phyloP scores from a whole-genome alignment of 768 basidiomycete species.

The Phanerodontia chrysosporium region DNA sequence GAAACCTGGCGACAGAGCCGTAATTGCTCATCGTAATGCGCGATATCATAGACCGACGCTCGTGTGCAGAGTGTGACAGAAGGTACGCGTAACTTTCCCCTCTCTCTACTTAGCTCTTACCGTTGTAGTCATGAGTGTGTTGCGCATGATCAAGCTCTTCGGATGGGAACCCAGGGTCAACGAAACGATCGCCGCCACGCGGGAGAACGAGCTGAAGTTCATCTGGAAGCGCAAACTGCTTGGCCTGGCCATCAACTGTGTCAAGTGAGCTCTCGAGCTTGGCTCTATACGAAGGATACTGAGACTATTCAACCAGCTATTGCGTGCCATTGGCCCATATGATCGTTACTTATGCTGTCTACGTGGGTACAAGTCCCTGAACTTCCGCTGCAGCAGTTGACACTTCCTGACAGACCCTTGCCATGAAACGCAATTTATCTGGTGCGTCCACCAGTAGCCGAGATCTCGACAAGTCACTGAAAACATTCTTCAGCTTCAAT shows the following conservation, averaged over 20 bases:
- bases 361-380: conserved; percentile 32
- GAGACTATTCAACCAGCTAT: conserved; percentile 32
- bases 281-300: too few relatives aligned
- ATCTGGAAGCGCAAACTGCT: conserved; percentile 50
- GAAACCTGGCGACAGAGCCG: too few relatives aligned
- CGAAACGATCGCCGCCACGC: conserved; percentile 45
- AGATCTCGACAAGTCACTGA: not conserved
- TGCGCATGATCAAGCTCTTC: conserved; percentile 47
- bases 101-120: not conserved
- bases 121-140: conserved; percentile 23
- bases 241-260: conserved; percentile 36
- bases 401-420: conserved; percentile 22
- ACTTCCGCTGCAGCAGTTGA: not conserved
- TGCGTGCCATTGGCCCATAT: conserved; percentile 58
- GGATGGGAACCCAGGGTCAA: conserved; percentile 43
- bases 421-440: conserved; percentile 32
- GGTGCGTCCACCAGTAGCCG: conserved; percentile 13
- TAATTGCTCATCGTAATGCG: not conserved
- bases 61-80: conserved; percentile 44
- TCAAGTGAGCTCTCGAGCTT: conserved; percentile 33
- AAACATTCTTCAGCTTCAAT: conserved; percentile 20
- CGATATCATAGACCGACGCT: conserved; percentile 37
- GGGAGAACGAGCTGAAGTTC: conserved; percentile 54
- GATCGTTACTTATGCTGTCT: conserved; percentile 57
- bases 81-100: conserved; percentile 6